Base-by-base conservation (phyloP, 768 basidiomycete species). In the Clavaria fumosa region DNA sequence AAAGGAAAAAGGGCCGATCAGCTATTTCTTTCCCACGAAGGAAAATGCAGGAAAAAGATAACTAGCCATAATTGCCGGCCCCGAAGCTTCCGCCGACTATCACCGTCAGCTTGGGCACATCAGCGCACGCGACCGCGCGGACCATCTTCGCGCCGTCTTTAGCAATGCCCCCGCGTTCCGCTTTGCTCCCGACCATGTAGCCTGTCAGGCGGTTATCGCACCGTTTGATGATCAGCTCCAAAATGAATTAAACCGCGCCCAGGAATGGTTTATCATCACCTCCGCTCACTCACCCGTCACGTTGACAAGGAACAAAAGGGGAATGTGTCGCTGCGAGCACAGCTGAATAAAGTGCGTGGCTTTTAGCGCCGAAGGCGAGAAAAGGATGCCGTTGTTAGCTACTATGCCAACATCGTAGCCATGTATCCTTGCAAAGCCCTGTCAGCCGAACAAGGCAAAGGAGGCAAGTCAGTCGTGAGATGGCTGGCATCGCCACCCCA, bases 71-170 rank as follows among this genome's bases (percentile, higher is more conserved):
- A 56, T 91, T 95, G 4, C 90, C 90, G 4, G 91, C 90, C 19
- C 89, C 89, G 53, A 88, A 93, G 52, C 83, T 88, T 32, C 90
- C 90, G 12, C 90, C 90, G 18, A 93, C 81, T 34, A 95, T 64
- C 20, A 95, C 84, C 1, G 89, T 95, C 43, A 93, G 64, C 58
- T 96, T 96, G 10, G 91, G 89, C 5, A 93, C 88, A 45, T 93
- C 80, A 12, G 88, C 86, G 45, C 88, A 88, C 4, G 88, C 86
- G 12, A 91, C 88, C 4, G 88, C 86, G 31, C 90, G 77, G 48
- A 96, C 90, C 85, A 96, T 91, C 66, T 95, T 95, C 5, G 90
- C 90, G 61, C 84, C 84, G 51, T 95, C 88, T 58, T 91, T 91
- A 4, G 89, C 89, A 46, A 96, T 96, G 0, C 90, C 90, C 2